phyloP scores from a whole-genome alignment of 208 protist species.

The Phytomonas serpens region DNA sequence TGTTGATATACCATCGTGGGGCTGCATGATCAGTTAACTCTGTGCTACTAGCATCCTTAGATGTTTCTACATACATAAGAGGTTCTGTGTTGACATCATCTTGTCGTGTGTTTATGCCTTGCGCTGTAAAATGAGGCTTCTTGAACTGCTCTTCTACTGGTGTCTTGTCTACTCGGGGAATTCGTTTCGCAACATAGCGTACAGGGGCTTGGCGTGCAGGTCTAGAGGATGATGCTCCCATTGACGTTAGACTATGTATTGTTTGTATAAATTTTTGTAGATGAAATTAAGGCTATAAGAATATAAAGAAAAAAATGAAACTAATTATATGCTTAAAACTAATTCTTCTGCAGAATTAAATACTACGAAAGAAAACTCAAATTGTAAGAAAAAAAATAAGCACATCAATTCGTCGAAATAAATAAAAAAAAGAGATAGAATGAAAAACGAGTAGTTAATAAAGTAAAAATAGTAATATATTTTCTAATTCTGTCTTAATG shows the following conservation, averaged over 20 bases:
- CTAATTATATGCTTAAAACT: slow-evolving; percentile 3
- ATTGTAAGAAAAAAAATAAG: slow-evolving; percentile 7
- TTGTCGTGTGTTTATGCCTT: slow-evolving; percentile 70
- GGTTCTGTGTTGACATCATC: slow-evolving; percentile 84
- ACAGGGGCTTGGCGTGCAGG: slow-evolving; percentile 59
- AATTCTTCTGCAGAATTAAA: background rate
- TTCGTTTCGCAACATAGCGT: slow-evolving; percentile 73
- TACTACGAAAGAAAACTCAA: background rate
- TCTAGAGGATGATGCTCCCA: slow-evolving; percentile 37
- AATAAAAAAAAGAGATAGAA: slow-evolving; percentile 8
- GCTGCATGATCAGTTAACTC: slow-evolving; percentile 73
- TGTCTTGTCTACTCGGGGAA: slow-evolving; percentile 56
- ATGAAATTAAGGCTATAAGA: background rate
- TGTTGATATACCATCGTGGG: slow-evolving; percentile 80
- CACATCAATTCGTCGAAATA: slow-evolving; percentile 2
- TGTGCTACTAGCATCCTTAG: slow-evolving; percentile 68
- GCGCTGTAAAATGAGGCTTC: slow-evolving; percentile 66
- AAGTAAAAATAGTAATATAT: background rate
- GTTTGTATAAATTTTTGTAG: slow-evolving; percentile 3
- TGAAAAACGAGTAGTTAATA: slow-evolving; percentile 4
- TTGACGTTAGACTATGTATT: slow-evolving; percentile 11
- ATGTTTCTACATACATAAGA: slow-evolving; percentile 81
- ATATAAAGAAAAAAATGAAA: background rate
- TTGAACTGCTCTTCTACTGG: slow-evolving; percentile 75
- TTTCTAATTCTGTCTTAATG: background rate